Evolutionary conservation across 129 eudicot species (phyloP).

Genomic region (Chrysanthemum seticuspe): DNA sequence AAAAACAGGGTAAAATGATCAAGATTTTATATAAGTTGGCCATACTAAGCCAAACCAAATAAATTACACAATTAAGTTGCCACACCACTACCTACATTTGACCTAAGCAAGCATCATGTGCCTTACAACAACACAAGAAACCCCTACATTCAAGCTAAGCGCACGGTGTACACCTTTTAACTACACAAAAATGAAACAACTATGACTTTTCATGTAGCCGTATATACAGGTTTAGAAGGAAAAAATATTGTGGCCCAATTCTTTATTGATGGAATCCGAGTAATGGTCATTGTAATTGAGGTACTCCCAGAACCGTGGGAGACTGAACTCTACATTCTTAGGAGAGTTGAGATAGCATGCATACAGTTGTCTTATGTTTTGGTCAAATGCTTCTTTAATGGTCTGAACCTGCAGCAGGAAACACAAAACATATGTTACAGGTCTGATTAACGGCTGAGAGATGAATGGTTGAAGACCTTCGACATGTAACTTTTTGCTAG

Average conservation of each 20-base stretch:
- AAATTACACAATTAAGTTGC: too few relatives aligned
- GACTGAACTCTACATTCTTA: conserved; percentile 74
- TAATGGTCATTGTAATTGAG: conserved; percentile 79
- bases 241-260: conserved; percentile 43
- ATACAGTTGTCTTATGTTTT: conserved; percentile 59
- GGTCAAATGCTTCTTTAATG: conserved; percentile 52
- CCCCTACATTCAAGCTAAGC: neutral
- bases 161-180: neutral
- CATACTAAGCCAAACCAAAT: too few relatives aligned
- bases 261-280: conserved; percentile 45
- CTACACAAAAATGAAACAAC: neutral
- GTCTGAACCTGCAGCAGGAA: conserved; percentile 46
- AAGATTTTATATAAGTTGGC: too few relatives aligned
- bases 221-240: conserved; percentile 23
- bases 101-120: too few relatives aligned
- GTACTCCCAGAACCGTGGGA: conserved; percentile 84
- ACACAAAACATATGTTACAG: neutral
- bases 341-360: conserved; percentile 72
- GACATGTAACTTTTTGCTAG: too few relatives aligned
- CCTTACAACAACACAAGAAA: too few relatives aligned
- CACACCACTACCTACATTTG: too few relatives aligned
- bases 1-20: too few relatives aligned
- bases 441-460: neutral
- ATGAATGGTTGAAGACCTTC: too few relatives aligned
- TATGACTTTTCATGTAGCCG: neutral